Conservation (phyloP, 257 asterid species). For the Orobanche coerulescens region DNA sequence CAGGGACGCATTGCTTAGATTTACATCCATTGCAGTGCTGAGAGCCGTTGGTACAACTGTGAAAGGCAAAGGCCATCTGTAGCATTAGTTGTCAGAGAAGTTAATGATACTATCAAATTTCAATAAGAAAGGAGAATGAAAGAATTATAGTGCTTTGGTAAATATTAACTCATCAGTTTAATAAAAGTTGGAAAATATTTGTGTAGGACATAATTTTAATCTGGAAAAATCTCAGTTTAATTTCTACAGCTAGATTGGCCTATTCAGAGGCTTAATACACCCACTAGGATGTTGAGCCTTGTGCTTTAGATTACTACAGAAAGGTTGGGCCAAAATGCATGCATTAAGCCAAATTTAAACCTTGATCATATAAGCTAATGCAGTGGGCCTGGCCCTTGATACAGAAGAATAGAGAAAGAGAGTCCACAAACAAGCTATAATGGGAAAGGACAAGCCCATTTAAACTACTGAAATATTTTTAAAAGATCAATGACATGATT, state of each 20-base stretch:
- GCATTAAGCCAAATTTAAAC: background rate
- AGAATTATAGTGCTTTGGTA: background rate
- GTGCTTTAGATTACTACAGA: constrained; percentile 4
- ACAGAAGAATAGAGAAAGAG: background rate
- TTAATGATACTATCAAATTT: constrained; percentile 39
- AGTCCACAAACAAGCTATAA: background rate
- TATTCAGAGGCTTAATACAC: background rate
- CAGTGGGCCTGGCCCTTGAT: background rate
- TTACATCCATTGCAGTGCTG: constrained; percentile 95
- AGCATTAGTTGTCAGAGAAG: constrained; percentile 82
- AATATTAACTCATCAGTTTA: background rate
- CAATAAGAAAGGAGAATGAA: background rate
- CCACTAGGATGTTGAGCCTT: background rate
- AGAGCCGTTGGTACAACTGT: constrained; percentile 99
- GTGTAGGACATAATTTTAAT: background rate
- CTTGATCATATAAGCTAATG: background rate
- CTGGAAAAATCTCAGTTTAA: background rate
- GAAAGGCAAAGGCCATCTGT: constrained; percentile 92
- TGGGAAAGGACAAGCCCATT: background rate
- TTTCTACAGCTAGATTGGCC: background rate
- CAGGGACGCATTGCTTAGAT: constrained; percentile 92
- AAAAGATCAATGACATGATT: background rate
- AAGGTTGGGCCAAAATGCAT: constrained; percentile 3
- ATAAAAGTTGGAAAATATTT: background rate
- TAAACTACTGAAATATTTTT: background rate